Evolutionary conservation across 352 stramenopile species (phyloP).

Genomic region (Phytophthora ramorum): DNA sequence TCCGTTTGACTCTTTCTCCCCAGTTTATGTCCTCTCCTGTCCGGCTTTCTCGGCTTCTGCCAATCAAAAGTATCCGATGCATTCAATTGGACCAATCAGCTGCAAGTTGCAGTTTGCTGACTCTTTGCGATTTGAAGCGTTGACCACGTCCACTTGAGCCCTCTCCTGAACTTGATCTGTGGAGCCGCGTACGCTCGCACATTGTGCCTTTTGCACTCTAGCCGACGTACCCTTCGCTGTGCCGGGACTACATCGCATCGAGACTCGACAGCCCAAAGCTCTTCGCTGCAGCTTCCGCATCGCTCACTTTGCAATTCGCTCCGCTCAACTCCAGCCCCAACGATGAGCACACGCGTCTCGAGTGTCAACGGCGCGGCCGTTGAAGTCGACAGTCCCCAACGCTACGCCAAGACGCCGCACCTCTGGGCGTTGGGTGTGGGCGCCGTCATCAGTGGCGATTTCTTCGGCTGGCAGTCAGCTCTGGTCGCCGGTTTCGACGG

Average conservation of each 20-base stretch:
- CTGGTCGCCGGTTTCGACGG: conserved; percentile 65
- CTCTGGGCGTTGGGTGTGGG: conserved; percentile 70
- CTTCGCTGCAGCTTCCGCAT: neutral
- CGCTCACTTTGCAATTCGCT: conserved; percentile 27
- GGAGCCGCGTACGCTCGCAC: conserved; percentile 22
- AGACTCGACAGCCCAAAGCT: neutral
- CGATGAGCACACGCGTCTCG: conserved; percentile 29
- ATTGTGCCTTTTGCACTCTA: conserved; percentile 6
- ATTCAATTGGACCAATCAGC: conserved; percentile 17
- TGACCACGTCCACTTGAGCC: neutral
- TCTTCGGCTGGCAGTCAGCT: conserved; percentile 67
- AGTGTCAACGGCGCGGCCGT: conserved; percentile 36
- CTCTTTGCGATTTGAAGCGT: conserved; percentile 23
- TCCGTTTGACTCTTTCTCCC: conserved; percentile 4
- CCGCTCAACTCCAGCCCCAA: neutral
- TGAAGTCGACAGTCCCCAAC: conserved; percentile 24
- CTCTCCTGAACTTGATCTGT: conserved; percentile 20
- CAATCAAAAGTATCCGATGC: conserved; percentile 16
- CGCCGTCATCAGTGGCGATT: conserved; percentile 66
- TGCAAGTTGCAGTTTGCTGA: conserved; percentile 19
- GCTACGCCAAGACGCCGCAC: conserved; percentile 62
- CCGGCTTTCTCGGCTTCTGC: neutral
- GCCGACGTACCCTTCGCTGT: conserved; percentile 7
- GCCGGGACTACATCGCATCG: conserved; percentile 1
- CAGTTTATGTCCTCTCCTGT: conserved; percentile 5